Base-by-base conservation (phyloP, 1,284 basidiomycete genomes). In the Athelia sp. region DNA sequence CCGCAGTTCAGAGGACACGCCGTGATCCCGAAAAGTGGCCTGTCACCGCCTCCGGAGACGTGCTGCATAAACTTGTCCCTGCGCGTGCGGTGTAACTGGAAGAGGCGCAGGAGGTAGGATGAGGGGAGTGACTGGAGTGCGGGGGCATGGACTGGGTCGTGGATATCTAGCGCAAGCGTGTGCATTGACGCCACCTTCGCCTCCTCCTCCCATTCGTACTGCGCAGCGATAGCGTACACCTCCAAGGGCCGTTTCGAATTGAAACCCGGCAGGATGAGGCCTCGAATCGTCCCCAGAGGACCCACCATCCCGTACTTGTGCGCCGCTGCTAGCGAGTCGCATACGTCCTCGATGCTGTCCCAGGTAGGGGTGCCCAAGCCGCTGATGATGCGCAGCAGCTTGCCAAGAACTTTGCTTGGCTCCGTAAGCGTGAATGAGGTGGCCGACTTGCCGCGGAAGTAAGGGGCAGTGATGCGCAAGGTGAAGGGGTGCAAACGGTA, bases 401-500 rank as follows among this genome's bases (percentile, higher is more conserved):
- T n/a, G 6, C 36, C 36, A 9, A 40, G 19, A 6, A 40, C 36
- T 40, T 40, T 40, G 36, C 36, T 40, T n/a, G 36, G 36, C 36
- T 40, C 36, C 6, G 15, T 21, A 6, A 40, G 19, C 15, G 36
- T 40, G 19, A 40, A 17, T 6, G n/a, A 6, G 15, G 15, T 21
- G 6, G 6, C 8, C 36, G 36, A n/a, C 54, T 56, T 64, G 43
- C 50, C 54, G 45, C 63, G 64, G 52, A 72, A 72, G 53, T 68
- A 64, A 6, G 63, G 64, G 23, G 66, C 70, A 13, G 72, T 70
- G 44, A 60, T 68, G 17, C 66, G 64, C 9, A 74, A 59, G 2
- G 66, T 64, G 48, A 64, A 65, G 17, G 67, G 62, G 45, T 67
- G 68, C 42, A 73, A 53, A 34, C 66, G 68, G 53, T 69, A 74